These are phyloP conservation scores for Zea luxurians DNA, from an alignment of 176 grass and related monocot genomes.

Conservation along the genomic window DNA sequence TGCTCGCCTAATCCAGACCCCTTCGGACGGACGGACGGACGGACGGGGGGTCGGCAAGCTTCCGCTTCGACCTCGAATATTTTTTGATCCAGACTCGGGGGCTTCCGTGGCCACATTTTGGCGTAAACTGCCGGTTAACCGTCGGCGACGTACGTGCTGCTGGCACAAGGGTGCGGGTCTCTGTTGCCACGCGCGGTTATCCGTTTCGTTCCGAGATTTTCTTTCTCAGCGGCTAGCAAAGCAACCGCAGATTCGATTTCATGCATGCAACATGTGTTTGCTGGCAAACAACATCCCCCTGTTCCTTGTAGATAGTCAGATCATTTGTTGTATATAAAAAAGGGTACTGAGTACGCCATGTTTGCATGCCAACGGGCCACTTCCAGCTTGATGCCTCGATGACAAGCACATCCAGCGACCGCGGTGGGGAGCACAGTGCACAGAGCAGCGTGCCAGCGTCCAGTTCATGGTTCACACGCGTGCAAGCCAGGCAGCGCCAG, in stretches of 20 bases:
- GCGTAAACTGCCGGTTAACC: constrained; percentile 22
- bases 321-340: background rate
- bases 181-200: background rate
- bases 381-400: background rate
- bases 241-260: background rate
- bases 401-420: background rate
- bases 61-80: background rate
- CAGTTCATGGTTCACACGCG: background rate
- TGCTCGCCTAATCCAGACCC: constrained; percentile 28
- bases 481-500: too few relatives aligned
- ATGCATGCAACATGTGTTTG: background rate
- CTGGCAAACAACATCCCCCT: background rate
- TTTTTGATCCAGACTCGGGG: too few relatives aligned
- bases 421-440: background rate
- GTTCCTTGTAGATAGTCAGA: background rate
- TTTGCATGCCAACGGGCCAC: background rate
- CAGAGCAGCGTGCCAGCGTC: too few relatives aligned
- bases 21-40: background rate
- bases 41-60: constrained; percentile 36
- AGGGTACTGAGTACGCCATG: too few relatives aligned
- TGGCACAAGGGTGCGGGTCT: too few relatives aligned
- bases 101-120: background rate
- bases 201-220: background rate
- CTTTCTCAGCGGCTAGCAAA: background rate
- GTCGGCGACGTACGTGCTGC: background rate